Evolutionary conservation across 495 filamentous ascomycete species (phyloP).

Genomic region (Parathielavia hyrcaniae): DNA sequence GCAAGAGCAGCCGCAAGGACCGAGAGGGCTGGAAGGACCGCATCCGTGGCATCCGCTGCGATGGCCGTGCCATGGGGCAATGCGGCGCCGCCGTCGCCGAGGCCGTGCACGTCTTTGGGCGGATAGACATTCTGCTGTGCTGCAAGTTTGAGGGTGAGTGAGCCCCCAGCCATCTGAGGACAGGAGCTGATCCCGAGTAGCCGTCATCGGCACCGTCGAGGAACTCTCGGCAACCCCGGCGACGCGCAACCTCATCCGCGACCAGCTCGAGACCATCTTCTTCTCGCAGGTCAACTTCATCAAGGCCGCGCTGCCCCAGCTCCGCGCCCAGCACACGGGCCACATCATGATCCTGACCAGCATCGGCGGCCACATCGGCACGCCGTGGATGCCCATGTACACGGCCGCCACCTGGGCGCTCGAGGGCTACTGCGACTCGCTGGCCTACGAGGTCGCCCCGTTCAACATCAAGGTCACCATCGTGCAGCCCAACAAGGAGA

Average conservation of each 20-base stretch:
- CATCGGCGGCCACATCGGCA: constrained; percentile 87
- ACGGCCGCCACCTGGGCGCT: constrained; percentile 91
- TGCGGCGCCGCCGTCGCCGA: constrained; percentile 82
- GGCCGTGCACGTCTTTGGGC: constrained; percentile 73
- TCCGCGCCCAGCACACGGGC: constrained; percentile 70
- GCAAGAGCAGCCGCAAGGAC: constrained; percentile 50
- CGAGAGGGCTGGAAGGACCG: constrained; percentile 54
- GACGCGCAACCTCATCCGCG: constrained; percentile 70
- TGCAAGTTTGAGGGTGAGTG: constrained; percentile 73
- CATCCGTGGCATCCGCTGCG: constrained; percentile 49
- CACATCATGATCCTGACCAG: constrained; percentile 88
- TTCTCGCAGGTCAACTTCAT: constrained; percentile 95
- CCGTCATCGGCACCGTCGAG: constrained; percentile 85
- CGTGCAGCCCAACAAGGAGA: constrained; percentile 80
- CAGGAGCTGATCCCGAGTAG: constrained; percentile 34
- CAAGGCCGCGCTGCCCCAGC: constrained; percentile 74
- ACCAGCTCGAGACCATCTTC: constrained; percentile 91
- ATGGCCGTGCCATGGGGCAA: constrained; percentile 52
- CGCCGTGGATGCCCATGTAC: constrained; percentile 84
- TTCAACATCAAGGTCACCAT: constrained; percentile 97
- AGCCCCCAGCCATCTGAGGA: neutral
- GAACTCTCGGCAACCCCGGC: constrained; percentile 70
- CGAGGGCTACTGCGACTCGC: constrained; percentile 94
- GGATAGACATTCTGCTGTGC: constrained; percentile 82
- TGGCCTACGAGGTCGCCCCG: constrained; percentile 94